A percentile compares a stretch with the other conserved stretches of the same genome.
These are phyloP conservation scores for Cornus suecica DNA, from an alignment of 148 eudicot genomes.

Conservation along the genomic window DNA sequence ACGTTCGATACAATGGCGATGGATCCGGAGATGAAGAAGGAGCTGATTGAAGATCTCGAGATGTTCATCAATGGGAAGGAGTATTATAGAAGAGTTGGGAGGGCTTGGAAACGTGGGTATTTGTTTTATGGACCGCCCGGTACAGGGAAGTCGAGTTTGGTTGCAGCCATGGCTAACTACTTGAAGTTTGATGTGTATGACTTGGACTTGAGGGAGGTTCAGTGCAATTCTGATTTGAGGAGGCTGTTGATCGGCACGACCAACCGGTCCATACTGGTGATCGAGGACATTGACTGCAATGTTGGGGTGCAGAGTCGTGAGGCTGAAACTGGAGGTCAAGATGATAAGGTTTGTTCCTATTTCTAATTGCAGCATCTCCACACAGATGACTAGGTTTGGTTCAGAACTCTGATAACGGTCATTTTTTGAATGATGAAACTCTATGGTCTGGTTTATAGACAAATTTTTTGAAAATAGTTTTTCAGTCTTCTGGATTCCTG, in stretches of 20 bases:
- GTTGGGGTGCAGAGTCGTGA: conserved; percentile 34
- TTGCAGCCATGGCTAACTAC: conserved; percentile 47
- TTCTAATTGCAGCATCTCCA: too few species aligned
- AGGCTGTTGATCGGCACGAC: conserved; percentile 41
- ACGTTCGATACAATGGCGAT: conserved; percentile 44
- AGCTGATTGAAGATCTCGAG: conserved; percentile 32
- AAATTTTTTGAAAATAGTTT: too few species aligned
- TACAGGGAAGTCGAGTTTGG: conserved; percentile 45
- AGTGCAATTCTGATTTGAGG: conserved; percentile 49
- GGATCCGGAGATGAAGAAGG: conserved; percentile 25
- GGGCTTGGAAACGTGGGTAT: conserved; percentile 51
- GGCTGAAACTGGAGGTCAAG: conserved; percentile 9
- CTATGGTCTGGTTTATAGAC: too few species aligned
- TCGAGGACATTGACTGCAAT: conserved; percentile 53
- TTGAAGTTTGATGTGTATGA: conserved; percentile 46
- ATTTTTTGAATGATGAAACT: too few species aligned
- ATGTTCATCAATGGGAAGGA: conserved; percentile 32
- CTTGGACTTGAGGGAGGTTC: conserved; percentile 49
- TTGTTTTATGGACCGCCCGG: conserved; percentile 48
- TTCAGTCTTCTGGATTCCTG: too few species aligned
- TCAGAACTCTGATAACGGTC: too few species aligned
- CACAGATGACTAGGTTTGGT: too few species aligned
- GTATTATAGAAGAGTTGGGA: conserved; percentile 41
- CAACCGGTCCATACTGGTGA: conserved; percentile 38
- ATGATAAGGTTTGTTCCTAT: conserved; percentile 37